Percentiles rank a stretch among this genome's conserved stretches.
phyloP scores from a whole-genome alignment of 2,329 filamentous ascomycete genomes.

The Aspergillus cejpii region DNA sequence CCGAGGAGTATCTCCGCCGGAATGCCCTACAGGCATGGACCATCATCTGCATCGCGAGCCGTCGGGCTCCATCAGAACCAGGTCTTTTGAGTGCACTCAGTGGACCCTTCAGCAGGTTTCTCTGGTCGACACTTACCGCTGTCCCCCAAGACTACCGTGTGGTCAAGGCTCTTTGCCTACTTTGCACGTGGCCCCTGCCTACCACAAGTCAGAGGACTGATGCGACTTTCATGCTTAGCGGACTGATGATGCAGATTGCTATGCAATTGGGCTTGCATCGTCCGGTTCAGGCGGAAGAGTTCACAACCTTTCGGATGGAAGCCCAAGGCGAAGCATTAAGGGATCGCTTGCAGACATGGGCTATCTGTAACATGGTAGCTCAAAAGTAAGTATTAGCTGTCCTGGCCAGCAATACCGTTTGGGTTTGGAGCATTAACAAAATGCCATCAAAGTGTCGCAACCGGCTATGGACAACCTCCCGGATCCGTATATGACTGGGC shows the following conservation, averaged over 20 bases:
- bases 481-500: constrained; percentile 55
- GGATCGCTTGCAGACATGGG: constrained; percentile 59
- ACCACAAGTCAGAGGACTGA: constrained; percentile 56
- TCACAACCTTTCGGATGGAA: constrained; percentile 45
- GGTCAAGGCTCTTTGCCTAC: constrained; percentile 55
- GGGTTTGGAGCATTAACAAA: constrained; percentile 9
- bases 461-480: constrained; percentile 58
- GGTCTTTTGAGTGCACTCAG: constrained; percentile 47
- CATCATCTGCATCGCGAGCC: constrained; percentile 55
- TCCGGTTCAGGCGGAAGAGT: constrained; percentile 54
- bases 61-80: constrained; percentile 50
- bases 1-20: constrained; percentile 52
- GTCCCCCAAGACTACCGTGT: constrained; percentile 57
- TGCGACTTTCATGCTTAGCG: constrained; percentile 57
- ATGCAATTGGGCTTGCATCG: constrained; percentile 59
- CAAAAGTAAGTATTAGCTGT: constrained; percentile 46
- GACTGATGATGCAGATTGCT: constrained; percentile 60
- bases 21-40: constrained; percentile 59
- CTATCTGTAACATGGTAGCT: constrained; percentile 60
- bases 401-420: neutral
- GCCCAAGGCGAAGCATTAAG: constrained; percentile 55
- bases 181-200: constrained; percentile 59
- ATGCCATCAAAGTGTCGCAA: constrained; percentile 48
- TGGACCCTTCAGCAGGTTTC: constrained; percentile 48
- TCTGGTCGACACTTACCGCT: constrained; percentile 54